Conservation (phyloP, 306 rosid species). For the Adenanthera pavonina region DNA sequence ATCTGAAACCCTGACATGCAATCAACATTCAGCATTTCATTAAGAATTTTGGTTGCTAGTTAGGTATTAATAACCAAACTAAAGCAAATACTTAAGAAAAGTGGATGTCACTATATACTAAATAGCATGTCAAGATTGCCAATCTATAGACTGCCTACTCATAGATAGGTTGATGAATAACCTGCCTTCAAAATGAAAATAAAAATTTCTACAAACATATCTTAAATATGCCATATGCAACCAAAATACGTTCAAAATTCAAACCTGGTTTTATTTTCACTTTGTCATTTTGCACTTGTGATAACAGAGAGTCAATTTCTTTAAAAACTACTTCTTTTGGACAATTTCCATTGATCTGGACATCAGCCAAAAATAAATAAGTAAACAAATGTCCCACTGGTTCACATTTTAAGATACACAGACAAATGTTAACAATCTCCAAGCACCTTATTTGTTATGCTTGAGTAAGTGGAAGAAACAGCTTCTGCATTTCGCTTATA, state of each 20-base stretch:
- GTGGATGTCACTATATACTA: background rate
- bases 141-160: slow-evolving; percentile 8
- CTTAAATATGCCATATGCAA: slow-evolving; percentile 12
- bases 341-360: slow-evolving; percentile 81
- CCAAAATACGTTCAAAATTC: slow-evolving; percentile 27
- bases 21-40: background rate
- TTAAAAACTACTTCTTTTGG: slow-evolving; percentile 71
- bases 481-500: slow-evolving; percentile 86
- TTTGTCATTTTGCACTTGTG: slow-evolving; percentile 61
- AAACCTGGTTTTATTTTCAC: slow-evolving; percentile 55
- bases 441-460: slow-evolving; percentile 70
- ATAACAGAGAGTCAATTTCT: slow-evolving; percentile 69
- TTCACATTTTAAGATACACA: slow-evolving; percentile 32
- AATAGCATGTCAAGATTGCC: slow-evolving; percentile 30
- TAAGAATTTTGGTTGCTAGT: background rate
- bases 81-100: background rate
- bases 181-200: slow-evolving; percentile 23
- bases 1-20: slow-evolving; percentile 15
- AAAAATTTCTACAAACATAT: slow-evolving; percentile 12
- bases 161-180: slow-evolving; percentile 19
- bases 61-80: background rate
- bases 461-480: slow-evolving; percentile 64
- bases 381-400: slow-evolving; percentile 19
- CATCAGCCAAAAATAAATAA: slow-evolving; percentile 30
- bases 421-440: slow-evolving; percentile 23